Conservation (phyloP, 2,329 filamentous ascomycete genomes). For the Simplicillium aogashimaense region DNA sequence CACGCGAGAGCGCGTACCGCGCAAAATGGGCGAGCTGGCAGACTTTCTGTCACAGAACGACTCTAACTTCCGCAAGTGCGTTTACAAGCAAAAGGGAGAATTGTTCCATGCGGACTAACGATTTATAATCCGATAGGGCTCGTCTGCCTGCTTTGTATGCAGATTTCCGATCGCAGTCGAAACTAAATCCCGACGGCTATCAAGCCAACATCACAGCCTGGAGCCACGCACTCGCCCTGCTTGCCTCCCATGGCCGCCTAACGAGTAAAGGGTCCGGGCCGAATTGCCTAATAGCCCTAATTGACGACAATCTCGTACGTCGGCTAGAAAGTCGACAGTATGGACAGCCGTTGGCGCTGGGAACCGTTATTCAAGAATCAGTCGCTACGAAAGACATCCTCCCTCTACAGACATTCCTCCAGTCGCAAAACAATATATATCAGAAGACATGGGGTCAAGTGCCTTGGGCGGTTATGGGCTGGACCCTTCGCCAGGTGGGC, state of each 20-base stretch:
- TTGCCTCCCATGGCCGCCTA: conserved; percentile 51
- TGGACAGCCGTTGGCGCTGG: conserved; percentile 72
- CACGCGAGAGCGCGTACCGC: conserved; percentile 3
- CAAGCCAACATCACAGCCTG: conserved; percentile 70
- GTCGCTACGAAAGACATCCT: conserved; percentile 60
- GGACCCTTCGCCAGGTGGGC: conserved; percentile 65
- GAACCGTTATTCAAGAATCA: conserved; percentile 68
- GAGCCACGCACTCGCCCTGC: conserved; percentile 63
- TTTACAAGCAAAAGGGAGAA: background rate
- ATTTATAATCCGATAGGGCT: conserved; percentile 36
- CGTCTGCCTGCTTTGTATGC: conserved; percentile 82
- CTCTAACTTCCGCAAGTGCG: conserved; percentile 49
- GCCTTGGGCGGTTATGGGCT: conserved; percentile 62
- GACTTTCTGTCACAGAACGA: conserved; percentile 54
- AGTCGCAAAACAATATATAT: conserved; percentile 60
- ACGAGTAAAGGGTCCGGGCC: conserved; percentile 28
- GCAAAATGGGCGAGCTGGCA: conserved; percentile 56
- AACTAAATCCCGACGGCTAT: conserved; percentile 78
- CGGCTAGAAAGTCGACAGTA: conserved; percentile 68
- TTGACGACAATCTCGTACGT: conserved; percentile 55
- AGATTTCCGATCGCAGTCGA: conserved; percentile 66
- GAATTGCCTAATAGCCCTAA: conserved; percentile 40
- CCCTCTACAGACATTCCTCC: conserved; percentile 58
- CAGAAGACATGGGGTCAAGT: conserved; percentile 56
- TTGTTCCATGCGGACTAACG: background rate